Conservation (phyloP, 2,329 filamentous ascomycete species). For the Parastagonospora nodorum region DNA sequence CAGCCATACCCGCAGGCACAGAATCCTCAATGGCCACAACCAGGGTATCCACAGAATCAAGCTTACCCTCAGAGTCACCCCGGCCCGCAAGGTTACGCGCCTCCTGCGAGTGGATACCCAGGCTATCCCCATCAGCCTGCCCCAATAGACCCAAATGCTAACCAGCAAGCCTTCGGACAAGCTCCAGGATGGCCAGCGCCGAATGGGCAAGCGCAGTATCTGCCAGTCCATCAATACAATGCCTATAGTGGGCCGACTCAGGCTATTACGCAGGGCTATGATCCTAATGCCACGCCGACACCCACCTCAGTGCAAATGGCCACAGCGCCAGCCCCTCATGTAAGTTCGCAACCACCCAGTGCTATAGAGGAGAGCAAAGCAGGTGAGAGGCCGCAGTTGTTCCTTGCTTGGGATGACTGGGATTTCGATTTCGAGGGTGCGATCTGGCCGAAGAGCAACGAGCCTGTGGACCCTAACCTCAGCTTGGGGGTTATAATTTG, state of each 20-base stretch:
- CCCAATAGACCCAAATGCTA: slow-evolving; percentile 26
- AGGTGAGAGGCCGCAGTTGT: slow-evolving; percentile 36
- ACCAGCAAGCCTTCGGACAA: slow-evolving; percentile 26
- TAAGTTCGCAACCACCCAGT: slow-evolving; percentile 17
- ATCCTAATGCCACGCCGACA: slow-evolving; percentile 37
- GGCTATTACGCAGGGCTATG: slow-evolving; percentile 11
- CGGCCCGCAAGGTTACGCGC: slow-evolving; percentile 25
- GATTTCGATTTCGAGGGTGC: slow-evolving; percentile 53
- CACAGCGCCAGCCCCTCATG: slow-evolving; percentile 14
- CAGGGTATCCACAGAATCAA: slow-evolving; percentile 27
- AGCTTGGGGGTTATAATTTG: slow-evolving; percentile 55
- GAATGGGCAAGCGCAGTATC: slow-evolving; percentile 20
- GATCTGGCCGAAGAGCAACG: slow-evolving; percentile 52
- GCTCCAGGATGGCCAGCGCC: slow-evolving; percentile 26
- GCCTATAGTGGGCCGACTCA: slow-evolving; percentile 16
- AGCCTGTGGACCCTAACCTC: slow-evolving; percentile 50
- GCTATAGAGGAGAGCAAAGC: slow-evolving; percentile 19
- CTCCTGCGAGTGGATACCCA: slow-evolving; percentile 20
- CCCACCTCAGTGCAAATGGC: slow-evolving; percentile 27
- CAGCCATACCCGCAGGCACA: slow-evolving; percentile 26
- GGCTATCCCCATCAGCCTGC: slow-evolving; percentile 24
- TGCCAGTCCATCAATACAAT: slow-evolving; percentile 19
- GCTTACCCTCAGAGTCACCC: slow-evolving; percentile 30
- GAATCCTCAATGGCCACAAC: slow-evolving; percentile 34
- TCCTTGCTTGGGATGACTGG: slow-evolving; percentile 46